Conservation (phyloP, 2,329 filamentous ascomycete genomes). For the Diaporthe sp. region DNA sequence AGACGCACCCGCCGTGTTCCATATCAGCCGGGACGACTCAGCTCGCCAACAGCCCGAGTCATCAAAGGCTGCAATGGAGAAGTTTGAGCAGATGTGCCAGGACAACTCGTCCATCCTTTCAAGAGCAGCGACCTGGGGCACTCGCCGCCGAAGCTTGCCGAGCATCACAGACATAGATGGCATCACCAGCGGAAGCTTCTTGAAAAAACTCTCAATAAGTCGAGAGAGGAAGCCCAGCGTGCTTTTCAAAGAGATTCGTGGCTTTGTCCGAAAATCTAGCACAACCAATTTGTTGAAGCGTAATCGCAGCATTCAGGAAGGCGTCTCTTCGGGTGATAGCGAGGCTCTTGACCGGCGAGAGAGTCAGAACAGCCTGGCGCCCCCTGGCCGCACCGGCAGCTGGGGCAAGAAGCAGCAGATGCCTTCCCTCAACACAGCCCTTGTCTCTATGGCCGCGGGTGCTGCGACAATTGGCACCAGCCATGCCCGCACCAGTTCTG, state of each 20-base stretch:
- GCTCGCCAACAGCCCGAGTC: conserved; percentile 62
- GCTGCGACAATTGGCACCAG: conserved; percentile 69
- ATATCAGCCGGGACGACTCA: conserved; percentile 55
- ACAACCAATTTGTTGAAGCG: conserved; percentile 61
- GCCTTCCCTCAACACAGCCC: conserved; percentile 71
- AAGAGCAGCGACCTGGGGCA: conserved; percentile 78
- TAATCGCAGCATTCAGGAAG: conserved; percentile 58
- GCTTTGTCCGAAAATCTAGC: conserved; percentile 66
- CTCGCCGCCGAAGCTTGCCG: conserved; percentile 75
- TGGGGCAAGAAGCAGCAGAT: conserved; percentile 65
- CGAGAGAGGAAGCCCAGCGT: conserved; percentile 67
- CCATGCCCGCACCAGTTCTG: conserved; percentile 72
- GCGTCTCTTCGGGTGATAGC: conserved; percentile 47
- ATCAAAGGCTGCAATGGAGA: conserved; percentile 67
- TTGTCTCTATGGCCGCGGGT: conserved; percentile 68
- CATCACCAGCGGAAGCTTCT: conserved; percentile 70
- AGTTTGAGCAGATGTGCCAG: conserved; percentile 64
- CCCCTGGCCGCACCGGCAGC: conserved; percentile 65
- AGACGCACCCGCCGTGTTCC: conserved; percentile 61
- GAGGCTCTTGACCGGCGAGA: conserved; percentile 54
- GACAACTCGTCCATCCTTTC: conserved; percentile 73
- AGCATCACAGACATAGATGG: conserved; percentile 72
- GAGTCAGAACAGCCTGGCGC: conserved; percentile 65
- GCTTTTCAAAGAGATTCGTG: conserved; percentile 67
- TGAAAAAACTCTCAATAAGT: conserved; percentile 73